Conservation (phyloP, 2,329 filamentous ascomycete genomes). For the Orbilia blumenaviensis region DNA sequence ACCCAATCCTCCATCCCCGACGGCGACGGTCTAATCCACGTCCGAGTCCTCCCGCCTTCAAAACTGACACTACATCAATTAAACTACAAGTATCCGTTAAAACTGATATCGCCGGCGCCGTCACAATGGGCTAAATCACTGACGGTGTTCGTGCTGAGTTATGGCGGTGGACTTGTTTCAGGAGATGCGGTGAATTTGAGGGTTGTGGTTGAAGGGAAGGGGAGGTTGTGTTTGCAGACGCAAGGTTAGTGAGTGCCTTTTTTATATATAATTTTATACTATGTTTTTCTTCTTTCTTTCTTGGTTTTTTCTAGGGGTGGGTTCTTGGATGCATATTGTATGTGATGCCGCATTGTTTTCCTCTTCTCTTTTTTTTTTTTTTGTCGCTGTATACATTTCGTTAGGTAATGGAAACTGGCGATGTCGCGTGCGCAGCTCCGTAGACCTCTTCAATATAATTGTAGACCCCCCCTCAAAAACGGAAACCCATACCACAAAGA, state of each 20-base stretch:
- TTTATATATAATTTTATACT: background rate
- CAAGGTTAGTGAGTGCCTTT: conserved; percentile 58
- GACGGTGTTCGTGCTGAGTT: conserved; percentile 88
- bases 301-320: too few relatives aligned
- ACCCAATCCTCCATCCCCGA: conserved; percentile 62
- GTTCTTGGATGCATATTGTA: too few relatives aligned
- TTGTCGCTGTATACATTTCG: background rate
- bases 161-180: conserved; percentile 90
- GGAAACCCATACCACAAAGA: too few relatives aligned
- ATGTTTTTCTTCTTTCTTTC: background rate
- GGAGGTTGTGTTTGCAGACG: conserved; percentile 59
- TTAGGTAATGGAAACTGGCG: conserved; percentile 23
- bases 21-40: conserved; percentile 80
- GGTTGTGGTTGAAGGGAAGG: conserved; percentile 54
- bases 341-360: too few relatives aligned
- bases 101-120: conserved; percentile 82
- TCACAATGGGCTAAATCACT: conserved; percentile 70
- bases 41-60: conserved; percentile 73
- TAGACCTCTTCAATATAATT: too few relatives aligned
- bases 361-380: too few relatives aligned
- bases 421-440: conserved; percentile 5
- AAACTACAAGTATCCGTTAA: conserved; percentile 92
- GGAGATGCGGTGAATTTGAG: conserved; percentile 80
- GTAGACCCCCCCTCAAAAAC: too few relatives aligned
- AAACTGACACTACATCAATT: conserved; percentile 75